Evolutionary conservation across 768 basidiomycete genomes (phyloP).

Genomic region (Suillus subluteus): DNA sequence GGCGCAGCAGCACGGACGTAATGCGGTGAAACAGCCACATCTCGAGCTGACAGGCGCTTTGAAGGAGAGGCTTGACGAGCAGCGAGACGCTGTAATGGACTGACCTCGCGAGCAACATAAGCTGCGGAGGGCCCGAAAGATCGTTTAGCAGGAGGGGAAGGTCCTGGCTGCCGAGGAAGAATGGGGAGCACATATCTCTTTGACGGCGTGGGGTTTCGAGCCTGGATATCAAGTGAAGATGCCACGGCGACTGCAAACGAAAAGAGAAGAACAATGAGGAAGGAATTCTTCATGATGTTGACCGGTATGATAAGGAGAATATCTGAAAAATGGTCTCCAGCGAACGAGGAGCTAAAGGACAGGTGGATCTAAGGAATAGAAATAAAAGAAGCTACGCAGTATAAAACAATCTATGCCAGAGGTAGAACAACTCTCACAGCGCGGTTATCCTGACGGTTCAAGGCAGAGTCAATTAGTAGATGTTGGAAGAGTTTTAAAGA

Average conservation of each 20-base stretch:
- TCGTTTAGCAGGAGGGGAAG: not conserved
- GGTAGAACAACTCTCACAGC: not conserved
- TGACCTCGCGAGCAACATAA: not conserved
- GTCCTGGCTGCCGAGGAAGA: constrained; percentile 1
- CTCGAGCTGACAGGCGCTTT: constrained; percentile 2
- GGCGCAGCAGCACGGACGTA: constrained; percentile 6
- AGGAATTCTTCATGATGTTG: constrained; percentile 4
- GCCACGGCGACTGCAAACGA: constrained; percentile 1
- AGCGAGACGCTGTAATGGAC: not conserved
- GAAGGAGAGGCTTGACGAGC: constrained; percentile 13
- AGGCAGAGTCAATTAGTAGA: not conserved
- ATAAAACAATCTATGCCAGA: constrained; percentile 1
- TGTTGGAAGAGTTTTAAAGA: not conserved
- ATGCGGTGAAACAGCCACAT: not conserved
- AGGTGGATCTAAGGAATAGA: not conserved
- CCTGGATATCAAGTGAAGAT: not conserved
- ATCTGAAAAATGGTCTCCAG: not conserved
- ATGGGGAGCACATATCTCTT: constrained; percentile 12
- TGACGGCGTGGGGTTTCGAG: constrained; percentile 10
- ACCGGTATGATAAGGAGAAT: not conserved
- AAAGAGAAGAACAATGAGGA: constrained; percentile 11
- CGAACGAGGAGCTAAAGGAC: not conserved
- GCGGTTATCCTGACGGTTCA: not conserved
- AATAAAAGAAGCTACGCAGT: not conserved
- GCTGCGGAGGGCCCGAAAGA: constrained; percentile 1